A percentile compares a stretch with the other conserved stretches of the same genome.
Evolutionary conservation across 208 protist species (phyloP).

Genomic region (Leishmania major): DNA sequence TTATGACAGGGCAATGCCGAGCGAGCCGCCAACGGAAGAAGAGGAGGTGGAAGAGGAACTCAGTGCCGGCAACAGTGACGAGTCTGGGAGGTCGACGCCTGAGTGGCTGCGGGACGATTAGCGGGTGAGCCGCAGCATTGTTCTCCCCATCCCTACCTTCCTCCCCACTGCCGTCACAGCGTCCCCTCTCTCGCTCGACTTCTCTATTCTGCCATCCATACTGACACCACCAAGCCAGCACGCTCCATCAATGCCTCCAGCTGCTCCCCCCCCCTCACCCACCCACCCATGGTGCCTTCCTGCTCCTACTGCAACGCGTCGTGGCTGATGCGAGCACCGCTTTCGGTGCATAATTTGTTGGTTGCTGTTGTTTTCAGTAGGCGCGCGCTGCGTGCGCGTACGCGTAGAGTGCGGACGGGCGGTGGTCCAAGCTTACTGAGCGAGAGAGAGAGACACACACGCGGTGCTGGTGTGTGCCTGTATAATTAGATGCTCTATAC

Average conservation of each 20-base stretch:
- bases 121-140: not conserved
- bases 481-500: not conserved
- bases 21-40: conserved; percentile 6
- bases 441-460: no score
- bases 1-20: not conserved
- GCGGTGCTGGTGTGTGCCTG: no score
- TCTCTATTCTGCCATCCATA: no score
- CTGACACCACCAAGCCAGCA: not conserved
- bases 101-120: conserved; percentile 39
- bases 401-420: not conserved
- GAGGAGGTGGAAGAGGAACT: conserved; percentile 16
- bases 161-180: not conserved
- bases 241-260: not conserved
- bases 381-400: not conserved
- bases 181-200: not conserved
- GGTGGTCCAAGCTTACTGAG: not conserved
- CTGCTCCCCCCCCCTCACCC: not conserved
- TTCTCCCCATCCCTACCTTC: not conserved
- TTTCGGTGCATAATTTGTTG: not conserved
- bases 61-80: conserved; percentile 15
- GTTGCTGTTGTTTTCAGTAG: not conserved
- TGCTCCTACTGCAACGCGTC: no score
- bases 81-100: conserved; percentile 41
- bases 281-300: not conserved
- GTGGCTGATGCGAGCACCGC: not conserved